Evolutionary conservation across 2,329 filamentous ascomycete genomes (phyloP).

Genomic region (Dactylella cylindrospora): DNA sequence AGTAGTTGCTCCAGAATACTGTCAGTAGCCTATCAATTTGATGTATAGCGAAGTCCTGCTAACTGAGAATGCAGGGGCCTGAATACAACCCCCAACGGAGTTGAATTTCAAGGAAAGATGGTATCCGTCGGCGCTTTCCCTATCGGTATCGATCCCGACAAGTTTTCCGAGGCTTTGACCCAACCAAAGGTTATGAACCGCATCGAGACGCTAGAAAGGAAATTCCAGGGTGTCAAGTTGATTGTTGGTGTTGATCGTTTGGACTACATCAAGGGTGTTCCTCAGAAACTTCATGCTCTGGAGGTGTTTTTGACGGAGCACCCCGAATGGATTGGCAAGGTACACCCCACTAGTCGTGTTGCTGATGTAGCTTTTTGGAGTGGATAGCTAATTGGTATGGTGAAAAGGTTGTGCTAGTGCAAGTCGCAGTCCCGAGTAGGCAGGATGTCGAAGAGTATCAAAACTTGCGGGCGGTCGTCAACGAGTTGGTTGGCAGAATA

Average conservation of each 20-base stretch:
- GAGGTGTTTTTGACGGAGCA: conserved; percentile 97
- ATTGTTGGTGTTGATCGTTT: conserved; percentile 95
- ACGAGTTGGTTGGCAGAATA: conserved; percentile 93
- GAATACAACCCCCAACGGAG: conserved; percentile 82
- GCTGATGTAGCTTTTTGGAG: not conserved
- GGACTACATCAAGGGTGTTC: conserved; percentile 98
- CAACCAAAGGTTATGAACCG: conserved; percentile 83
- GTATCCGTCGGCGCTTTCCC: conserved; percentile 90
- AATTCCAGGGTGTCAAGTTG: conserved; percentile 93
- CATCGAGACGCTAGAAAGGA: conserved; percentile 78
- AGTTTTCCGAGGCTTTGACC: conserved; percentile 85
- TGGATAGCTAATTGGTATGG: not conserved
- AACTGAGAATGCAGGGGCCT: conserved; percentile 52
- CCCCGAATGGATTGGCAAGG: conserved; percentile 96
- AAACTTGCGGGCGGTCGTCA: conserved; percentile 90
- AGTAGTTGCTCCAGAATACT: conserved; percentile 95
- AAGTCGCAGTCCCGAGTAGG: conserved; percentile 90
- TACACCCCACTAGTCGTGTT: conserved; percentile 52
- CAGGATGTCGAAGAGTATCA: conserved; percentile 98
- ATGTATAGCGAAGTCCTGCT: conserved; percentile 3
- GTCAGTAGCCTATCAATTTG: conserved; percentile 54
- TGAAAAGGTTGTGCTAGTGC: conserved; percentile 68
- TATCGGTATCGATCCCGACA: conserved; percentile 96
- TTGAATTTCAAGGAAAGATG: conserved; percentile 84
- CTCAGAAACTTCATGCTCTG: conserved; percentile 92